A percentile compares a stretch with the other conserved stretches of the same genome.
Evolutionary conservation across 768 basidiomycete genomes (phyloP).

Genomic region (Rhodotorula taiwanensis): DNA sequence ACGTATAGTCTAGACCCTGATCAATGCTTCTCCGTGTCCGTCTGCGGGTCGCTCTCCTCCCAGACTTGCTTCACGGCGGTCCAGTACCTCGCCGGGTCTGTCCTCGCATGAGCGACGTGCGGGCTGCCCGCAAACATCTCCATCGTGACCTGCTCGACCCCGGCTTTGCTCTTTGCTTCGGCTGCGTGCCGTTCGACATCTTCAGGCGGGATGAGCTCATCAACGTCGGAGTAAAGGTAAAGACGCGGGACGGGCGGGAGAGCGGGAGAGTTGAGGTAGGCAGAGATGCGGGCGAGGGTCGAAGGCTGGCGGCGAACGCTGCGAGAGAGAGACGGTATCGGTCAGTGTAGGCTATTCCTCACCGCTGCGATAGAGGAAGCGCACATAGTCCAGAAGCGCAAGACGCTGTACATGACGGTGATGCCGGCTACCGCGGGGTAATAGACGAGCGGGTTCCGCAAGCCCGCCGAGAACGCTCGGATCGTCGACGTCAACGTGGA

Average conservation of each 20-base stretch:
- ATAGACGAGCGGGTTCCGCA: slow-evolving; percentile 7
- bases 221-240: slow-evolving; percentile 37
- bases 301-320: slow-evolving; percentile 18
- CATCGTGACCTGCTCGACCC: slow-evolving; percentile 5
- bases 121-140: slow-evolving; percentile 27
- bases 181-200: slow-evolving; percentile 36
- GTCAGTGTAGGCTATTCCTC: no score
- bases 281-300: slow-evolving; percentile 8
- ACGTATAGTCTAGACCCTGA: no score
- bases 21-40: slow-evolving; percentile 39
- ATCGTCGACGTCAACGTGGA: slow-evolving; percentile 10
- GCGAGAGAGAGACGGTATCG: not conserved
- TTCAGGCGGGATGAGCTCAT: slow-evolving; percentile 29
- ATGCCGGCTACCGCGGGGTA: not conserved
- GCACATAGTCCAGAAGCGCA: slow-evolving; percentile 11
- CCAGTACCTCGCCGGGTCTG: slow-evolving; percentile 36
- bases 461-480: slow-evolving; percentile 32
- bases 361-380: not conserved
- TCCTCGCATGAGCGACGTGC: slow-evolving; percentile 36
- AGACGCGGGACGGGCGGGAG: slow-evolving; percentile 28
- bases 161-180: slow-evolving; percentile 6
- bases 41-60: slow-evolving; percentile 44
- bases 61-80: slow-evolving; percentile 26
- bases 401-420: not conserved
- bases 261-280: slow-evolving; percentile 23